Conservation (phyloP, 2,329 filamentous ascomycete genomes). For the Domatiomyces globalis region DNA sequence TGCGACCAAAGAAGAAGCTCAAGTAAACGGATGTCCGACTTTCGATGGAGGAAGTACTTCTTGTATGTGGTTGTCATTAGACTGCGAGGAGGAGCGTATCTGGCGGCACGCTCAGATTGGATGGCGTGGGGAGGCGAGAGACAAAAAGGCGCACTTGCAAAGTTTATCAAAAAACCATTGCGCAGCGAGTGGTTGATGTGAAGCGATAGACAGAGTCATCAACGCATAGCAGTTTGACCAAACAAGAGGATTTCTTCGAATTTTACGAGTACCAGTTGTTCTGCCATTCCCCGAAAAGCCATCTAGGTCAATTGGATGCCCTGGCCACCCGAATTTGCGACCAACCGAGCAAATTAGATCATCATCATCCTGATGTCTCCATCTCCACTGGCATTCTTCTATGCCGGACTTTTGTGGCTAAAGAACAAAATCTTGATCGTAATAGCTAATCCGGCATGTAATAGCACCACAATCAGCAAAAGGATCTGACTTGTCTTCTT, state of each 20-base stretch:
- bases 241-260: background rate
- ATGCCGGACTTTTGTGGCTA: slow-evolving; percentile 53
- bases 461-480: slow-evolving; percentile 63
- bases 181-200: background rate
- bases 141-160: background rate
- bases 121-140: background rate
- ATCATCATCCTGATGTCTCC: slow-evolving; percentile 3
- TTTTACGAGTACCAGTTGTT: background rate
- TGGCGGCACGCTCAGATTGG: background rate
- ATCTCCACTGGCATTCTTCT: slow-evolving; percentile 24
- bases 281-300: background rate
- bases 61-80: background rate
- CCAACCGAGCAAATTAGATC: background rate
- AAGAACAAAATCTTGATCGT: slow-evolving; percentile 98
- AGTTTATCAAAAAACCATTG: background rate
- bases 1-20: slow-evolving; percentile 99
- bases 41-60: background rate
- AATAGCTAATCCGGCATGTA: slow-evolving; percentile 81
- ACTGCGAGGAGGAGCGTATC: background rate
- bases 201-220: background rate
- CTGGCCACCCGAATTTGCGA: background rate
- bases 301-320: background rate
- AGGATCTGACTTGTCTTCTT: slow-evolving; percentile 80
- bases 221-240: background rate
- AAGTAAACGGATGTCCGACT: slow-evolving; percentile 43